phyloP scores from a whole-genome alignment of 495 filamentous ascomycete genomes.

The Xylaria grammica region DNA sequence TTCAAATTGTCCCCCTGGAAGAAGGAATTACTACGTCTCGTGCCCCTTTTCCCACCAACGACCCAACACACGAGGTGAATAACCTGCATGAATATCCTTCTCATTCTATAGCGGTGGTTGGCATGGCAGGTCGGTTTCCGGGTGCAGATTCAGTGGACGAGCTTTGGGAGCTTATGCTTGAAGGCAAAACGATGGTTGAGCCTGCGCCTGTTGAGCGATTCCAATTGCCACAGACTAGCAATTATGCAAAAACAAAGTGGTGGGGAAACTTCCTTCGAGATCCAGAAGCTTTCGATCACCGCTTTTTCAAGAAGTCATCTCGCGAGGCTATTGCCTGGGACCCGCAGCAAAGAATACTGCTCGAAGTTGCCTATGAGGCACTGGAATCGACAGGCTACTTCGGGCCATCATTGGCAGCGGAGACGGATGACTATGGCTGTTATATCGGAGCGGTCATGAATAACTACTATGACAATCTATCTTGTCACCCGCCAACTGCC shows the following conservation, averaged over 20 bases:
- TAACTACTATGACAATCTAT: conserved; percentile 81
- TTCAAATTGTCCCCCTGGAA: not conserved
- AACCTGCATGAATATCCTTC: conserved; percentile 12
- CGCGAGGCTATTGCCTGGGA: conserved; percentile 77
- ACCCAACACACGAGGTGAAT: not conserved
- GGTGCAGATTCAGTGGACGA: conserved; percentile 39
- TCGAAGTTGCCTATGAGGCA: conserved; percentile 76
- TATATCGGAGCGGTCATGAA: conserved; percentile 35
- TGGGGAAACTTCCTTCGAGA: conserved; percentile 66
- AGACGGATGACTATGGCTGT: conserved; percentile 66
- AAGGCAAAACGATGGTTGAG: conserved; percentile 22
- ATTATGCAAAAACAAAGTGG: conserved; percentile 24
- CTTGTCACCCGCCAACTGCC: conserved; percentile 78
- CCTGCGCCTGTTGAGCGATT: conserved; percentile 18
- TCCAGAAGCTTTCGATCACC: conserved; percentile 71
- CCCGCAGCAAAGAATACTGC: conserved; percentile 71
- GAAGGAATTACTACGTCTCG: not conserved
- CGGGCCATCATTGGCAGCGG: conserved; percentile 37
- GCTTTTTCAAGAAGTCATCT: conserved; percentile 84
- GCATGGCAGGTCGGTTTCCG: conserved; percentile 54
- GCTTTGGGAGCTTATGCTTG: conserved; percentile 34
- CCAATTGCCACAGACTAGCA: conserved; percentile 29
- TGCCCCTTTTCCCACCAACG: not conserved
- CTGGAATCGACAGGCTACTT: conserved; percentile 78
- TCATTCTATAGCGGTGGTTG: conserved; percentile 50